Evolutionary conservation across 1,284 basidiomycete genomes (phyloP).

Genomic region (Cystobasidium sp.): DNA sequence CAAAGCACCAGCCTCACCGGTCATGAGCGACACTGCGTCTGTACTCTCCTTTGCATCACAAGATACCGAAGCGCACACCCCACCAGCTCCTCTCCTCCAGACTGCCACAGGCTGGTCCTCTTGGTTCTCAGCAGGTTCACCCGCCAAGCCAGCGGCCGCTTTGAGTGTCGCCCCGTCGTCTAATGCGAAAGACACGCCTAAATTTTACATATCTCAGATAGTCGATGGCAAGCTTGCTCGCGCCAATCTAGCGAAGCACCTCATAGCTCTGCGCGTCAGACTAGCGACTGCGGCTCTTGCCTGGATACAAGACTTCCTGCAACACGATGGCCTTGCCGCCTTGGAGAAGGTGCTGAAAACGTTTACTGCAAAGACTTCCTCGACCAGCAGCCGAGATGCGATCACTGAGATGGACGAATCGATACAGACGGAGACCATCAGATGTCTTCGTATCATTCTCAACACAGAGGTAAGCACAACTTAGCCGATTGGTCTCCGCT

Average conservation of each 20-base stretch:
- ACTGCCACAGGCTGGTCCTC: slow-evolving; percentile 48
- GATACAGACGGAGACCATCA: slow-evolving; percentile 73
- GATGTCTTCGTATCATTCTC: slow-evolving; percentile 77
- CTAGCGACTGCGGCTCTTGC: slow-evolving; percentile 77
- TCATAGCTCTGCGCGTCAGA: slow-evolving; percentile 82
- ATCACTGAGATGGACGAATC: slow-evolving; percentile 68
- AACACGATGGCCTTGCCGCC: slow-evolving; percentile 68
- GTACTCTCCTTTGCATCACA: slow-evolving; percentile 13
- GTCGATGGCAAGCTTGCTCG: slow-evolving; percentile 61
- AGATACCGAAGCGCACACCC: neutral
- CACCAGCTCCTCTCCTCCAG: slow-evolving; percentile 16
- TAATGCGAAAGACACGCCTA: slow-evolving; percentile 53
- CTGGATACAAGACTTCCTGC: slow-evolving; percentile 79
- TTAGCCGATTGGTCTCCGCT: slow-evolving; percentile 4
- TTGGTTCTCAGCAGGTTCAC: slow-evolving; percentile 62
- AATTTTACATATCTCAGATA: slow-evolving; percentile 58
- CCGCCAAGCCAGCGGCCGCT: slow-evolving; percentile 51
- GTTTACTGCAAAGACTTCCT: slow-evolving; percentile 41
- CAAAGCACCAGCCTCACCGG: neutral
- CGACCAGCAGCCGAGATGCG: slow-evolving; percentile 3
- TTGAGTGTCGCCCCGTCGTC: slow-evolving; percentile 44
- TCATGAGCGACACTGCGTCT: slow-evolving; percentile 11
- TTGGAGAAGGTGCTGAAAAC: slow-evolving; percentile 64
- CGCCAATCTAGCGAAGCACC: slow-evolving; percentile 71
- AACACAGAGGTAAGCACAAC: slow-evolving; percentile 74